phyloP scores from a whole-genome alignment of 441 rosid genomes.

The Mallotus repandus region DNA sequence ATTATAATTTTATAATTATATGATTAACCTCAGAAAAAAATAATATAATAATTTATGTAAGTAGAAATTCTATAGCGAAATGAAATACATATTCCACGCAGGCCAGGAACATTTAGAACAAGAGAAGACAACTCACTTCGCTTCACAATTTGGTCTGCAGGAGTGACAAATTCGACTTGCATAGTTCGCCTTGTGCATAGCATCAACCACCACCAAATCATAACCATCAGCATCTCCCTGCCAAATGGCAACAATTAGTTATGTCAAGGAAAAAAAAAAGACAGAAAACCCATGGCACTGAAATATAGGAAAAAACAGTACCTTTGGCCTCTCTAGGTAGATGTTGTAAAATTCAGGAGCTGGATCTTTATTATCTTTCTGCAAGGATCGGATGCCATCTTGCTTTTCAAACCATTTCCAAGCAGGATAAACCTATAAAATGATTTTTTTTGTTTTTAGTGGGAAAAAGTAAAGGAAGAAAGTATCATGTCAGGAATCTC shows the following conservation, averaged over 20 bases:
- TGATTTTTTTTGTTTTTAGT: background rate
- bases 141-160: conserved; percentile 99
- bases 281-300: conserved; percentile 8
- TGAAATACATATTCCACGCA: background rate
- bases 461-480: background rate
- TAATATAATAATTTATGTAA: background rate
- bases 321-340: conserved; percentile 99
- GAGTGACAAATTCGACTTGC: conserved; percentile 99
- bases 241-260: conserved; percentile 29
- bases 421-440: conserved; percentile 91
- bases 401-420: conserved; percentile 99
- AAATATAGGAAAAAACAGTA: conserved; percentile 24
- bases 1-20: no score
- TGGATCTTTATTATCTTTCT: conserved; percentile 91
- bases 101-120: conserved; percentile 16
- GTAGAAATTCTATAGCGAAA: background rate
- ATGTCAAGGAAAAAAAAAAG: conserved; percentile 23
- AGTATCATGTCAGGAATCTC: conserved; percentile 21
- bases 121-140: conserved; percentile 63
- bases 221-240: conserved; percentile 99
- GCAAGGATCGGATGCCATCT: conserved; percentile 97
- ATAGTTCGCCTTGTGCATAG: conserved; percentile 99
- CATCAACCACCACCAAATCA: conserved; percentile 99
- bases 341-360: conserved; percentile 99
- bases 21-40: background rate